Percentiles rank a stretch among this genome's conserved stretches.
phyloP scores from a whole-genome alignment of 2,329 filamentous ascomycete species.

The Colletotrichum incanum region DNA sequence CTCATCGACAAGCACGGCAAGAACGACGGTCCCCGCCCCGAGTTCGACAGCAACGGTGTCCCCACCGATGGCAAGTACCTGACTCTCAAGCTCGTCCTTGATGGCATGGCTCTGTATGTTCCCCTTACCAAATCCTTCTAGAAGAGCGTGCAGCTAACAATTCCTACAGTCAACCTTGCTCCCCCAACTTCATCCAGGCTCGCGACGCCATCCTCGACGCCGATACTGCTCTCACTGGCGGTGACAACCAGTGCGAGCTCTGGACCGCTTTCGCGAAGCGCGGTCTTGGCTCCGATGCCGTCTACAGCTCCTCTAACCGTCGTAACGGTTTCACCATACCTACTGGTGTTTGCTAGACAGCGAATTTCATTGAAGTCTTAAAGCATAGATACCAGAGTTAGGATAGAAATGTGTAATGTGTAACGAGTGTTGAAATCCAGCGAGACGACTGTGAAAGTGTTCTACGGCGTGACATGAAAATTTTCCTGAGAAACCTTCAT shows the following conservation, averaged over 20 bases:
- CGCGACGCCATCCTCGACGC: conserved; percentile 71
- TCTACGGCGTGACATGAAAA: too few species aligned
- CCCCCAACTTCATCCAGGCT: conserved; percentile 67
- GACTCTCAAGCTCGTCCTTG: conserved; percentile 66
- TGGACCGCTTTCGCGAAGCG: conserved; percentile 72
- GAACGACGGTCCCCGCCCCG: conserved; percentile 59
- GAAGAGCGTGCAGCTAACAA: neutral
- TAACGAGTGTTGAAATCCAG: neutral
- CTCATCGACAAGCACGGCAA: conserved; percentile 70
- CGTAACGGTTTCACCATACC: conserved; percentile 53
- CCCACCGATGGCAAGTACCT: conserved; percentile 69
- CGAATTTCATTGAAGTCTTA: neutral
- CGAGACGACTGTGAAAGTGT: neutral
- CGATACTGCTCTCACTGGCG: conserved; percentile 66
- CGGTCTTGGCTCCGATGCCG: conserved; percentile 62
- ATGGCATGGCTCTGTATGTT: conserved; percentile 63
- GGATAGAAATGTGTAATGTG: conserved; percentile 4
- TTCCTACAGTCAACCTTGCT: conserved; percentile 65
- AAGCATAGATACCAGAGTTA: conserved; percentile 4
- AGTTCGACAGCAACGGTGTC: conserved; percentile 59
- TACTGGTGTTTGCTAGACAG: conserved; percentile 44
- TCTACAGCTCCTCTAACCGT: conserved; percentile 48
- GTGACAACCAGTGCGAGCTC: conserved; percentile 65
- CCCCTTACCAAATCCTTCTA: neutral
- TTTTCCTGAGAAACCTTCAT: neutral